phyloP scores from a whole-genome alignment of 2,329 filamentous ascomycete genomes.

The Cladosporium sp. region DNA sequence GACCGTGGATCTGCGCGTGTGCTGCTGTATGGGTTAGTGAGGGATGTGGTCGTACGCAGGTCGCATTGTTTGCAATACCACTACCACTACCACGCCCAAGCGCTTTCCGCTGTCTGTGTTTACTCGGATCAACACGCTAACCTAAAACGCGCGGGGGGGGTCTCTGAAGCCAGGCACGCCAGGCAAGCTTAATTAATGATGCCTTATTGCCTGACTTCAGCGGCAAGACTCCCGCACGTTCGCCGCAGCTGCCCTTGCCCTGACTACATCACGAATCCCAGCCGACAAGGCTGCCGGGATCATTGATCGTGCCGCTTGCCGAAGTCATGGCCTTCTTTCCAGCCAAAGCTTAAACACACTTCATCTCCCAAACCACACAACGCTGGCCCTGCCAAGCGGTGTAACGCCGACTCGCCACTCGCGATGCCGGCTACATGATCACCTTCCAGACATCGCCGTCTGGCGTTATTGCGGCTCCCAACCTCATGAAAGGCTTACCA shows the following conservation, averaged over 20 bases:
- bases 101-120: neutral
- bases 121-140: slow-evolving; percentile 6
- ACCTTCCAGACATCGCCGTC: too few relatives aligned
- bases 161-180: neutral
- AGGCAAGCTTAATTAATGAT: neutral
- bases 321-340: too few relatives aligned
- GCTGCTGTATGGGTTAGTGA: slow-evolving; percentile 3
- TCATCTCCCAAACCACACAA: too few relatives aligned
- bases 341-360: too few relatives aligned
- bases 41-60: neutral
- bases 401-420: too few relatives aligned
- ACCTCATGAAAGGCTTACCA: too few relatives aligned
- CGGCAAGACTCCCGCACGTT: neutral
- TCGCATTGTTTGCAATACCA: too few relatives aligned
- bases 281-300: too few relatives aligned
- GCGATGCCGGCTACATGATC: too few relatives aligned
- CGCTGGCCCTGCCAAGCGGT: too few relatives aligned
- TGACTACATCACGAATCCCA: neutral
- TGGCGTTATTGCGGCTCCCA: too few relatives aligned
- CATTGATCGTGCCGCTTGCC: too few relatives aligned
- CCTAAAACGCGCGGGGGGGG: neutral
- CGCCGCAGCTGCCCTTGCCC: neutral
- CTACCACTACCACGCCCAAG: neutral
- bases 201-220: neutral
- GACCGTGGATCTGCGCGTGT: neutral